Base-by-base conservation (phyloP, 148 eudicot species). In the Fagopyrum homotropicum region DNA sequence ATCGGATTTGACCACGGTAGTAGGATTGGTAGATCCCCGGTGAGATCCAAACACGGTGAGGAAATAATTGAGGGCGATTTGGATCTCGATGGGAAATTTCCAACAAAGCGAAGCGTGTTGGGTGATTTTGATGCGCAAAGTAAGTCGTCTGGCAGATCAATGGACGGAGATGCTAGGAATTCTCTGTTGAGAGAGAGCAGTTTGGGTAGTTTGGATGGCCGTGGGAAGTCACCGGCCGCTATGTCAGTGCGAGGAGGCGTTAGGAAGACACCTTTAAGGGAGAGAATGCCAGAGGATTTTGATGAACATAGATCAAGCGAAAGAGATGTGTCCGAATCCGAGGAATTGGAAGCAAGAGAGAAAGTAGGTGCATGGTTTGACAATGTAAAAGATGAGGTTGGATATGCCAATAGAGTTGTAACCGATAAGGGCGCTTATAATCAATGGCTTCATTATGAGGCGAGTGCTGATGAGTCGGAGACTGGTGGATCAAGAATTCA, bases 341-440 rank as follows among this genome's bases (percentile, higher is more conserved):
- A 43, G 9, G 74, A 70, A 45, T 72, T 44, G 15, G 57, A 35
- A 44, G 45, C 44, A 76, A 70, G 75, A 44, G 69, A 7, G 63
- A 57, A 57, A 17, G 63, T 57, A 8, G 63, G 63, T 1, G 63
- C 63, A 0, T 57, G 63, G 63, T 60, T 51, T 57, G 77, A 69
- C 17, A 11, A 22, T 66, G 61, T 52, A 17, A 74, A 49, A 19
- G 10, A 11, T 10, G 73, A 78, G 76, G 76, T 75, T 61, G 78
- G 64, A 64, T 73, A 8, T 54, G 76, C 4, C 16, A 56, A 19
- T 19, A 55, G 64, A 46, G 74, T 71, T 48, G 48, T 81, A 48
- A 44, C 57, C 45, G 57, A 51, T 15, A 83, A 78, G 76, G 71
- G 80, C 56, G 78, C 85, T 40, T 61, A 76, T 26, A 72, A 61